phyloP scores from a whole-genome alignment of 257 asterid genomes.

The Solanum phureja region DNA sequence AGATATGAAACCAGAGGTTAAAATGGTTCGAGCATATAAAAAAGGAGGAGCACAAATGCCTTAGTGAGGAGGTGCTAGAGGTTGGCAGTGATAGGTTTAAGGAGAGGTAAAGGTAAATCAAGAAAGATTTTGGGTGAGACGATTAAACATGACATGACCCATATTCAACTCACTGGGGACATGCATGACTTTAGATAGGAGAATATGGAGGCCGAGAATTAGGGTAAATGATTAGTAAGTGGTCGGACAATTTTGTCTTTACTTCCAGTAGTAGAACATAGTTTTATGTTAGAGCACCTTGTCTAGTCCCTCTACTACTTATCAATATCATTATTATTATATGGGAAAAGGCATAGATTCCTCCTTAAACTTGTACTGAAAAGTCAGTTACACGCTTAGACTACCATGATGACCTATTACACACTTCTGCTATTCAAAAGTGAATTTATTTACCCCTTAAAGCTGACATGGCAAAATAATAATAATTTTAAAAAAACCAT shows the following conservation, averaged over 20 bases:
- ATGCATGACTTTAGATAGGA: too few relatives aligned
- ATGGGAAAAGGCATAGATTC: too few relatives aligned
- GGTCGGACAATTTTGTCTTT: background rate
- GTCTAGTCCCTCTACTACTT: background rate
- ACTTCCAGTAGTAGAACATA: background rate
- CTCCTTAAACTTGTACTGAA: too few relatives aligned
- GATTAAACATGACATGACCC: background rate
- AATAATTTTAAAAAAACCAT: too few relatives aligned
- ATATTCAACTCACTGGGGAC: background rate
- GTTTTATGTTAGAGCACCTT: background rate
- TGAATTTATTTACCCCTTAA: too few relatives aligned
- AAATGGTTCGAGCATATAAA: background rate
- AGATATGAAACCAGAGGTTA: background rate
- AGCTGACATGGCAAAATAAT: too few relatives aligned
- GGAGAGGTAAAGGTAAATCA: background rate
- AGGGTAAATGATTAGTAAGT: background rate
- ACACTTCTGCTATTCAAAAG: too few relatives aligned
- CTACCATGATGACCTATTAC: too few relatives aligned
- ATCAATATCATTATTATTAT: background rate
- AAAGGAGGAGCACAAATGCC: background rate
- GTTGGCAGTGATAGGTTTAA: background rate
- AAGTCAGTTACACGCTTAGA: too few relatives aligned
- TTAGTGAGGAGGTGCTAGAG: background rate
- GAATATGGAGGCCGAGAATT: too few relatives aligned
- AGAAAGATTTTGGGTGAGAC: background rate